These are phyloP conservation scores for Pseudogymnoascus destructans DNA, from an alignment of 2,329 filamentous ascomycete species.

Conservation along the genomic window DNA sequence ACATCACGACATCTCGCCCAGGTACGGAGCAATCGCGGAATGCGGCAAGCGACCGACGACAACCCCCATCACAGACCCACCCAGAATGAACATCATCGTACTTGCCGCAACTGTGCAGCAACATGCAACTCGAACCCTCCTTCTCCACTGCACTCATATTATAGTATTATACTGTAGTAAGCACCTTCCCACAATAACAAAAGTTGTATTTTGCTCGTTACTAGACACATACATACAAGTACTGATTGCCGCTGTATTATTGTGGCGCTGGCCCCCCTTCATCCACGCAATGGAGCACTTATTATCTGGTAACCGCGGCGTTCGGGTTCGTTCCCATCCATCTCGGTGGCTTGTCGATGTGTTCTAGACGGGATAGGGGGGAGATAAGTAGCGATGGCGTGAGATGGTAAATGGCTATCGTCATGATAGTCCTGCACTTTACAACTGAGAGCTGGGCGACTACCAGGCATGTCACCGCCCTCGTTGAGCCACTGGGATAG, in stretches of 20 bases:
- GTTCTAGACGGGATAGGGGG: neutral
- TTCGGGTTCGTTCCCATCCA: neutral
- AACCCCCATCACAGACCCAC: neutral
- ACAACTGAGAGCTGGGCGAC: neutral
- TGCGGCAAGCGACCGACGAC: slow-evolving; percentile 1
- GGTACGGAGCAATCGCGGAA: neutral
- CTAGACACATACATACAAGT: neutral
- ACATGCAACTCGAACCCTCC: neutral
- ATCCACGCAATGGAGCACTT: neutral
- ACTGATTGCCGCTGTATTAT: neutral
- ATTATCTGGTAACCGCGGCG: neutral
- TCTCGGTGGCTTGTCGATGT: neutral
- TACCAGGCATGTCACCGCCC: neutral
- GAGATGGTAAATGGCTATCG: neutral
- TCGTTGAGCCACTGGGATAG: neutral
- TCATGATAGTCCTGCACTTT: neutral
- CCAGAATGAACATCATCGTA: neutral
- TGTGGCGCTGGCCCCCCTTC: neutral
- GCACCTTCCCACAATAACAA: neutral
- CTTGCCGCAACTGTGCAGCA: neutral
- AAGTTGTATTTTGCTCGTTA: neutral
- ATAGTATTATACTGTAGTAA: neutral
- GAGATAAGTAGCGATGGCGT: neutral
- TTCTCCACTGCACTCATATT: neutral
- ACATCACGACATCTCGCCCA: slow-evolving; percentile 4